A percentile compares a stretch with the other conserved stretches of the same genome.
Conservation (phyloP, 2,329 filamentous ascomycete species). For the Zopfia rhizophila region DNA sequence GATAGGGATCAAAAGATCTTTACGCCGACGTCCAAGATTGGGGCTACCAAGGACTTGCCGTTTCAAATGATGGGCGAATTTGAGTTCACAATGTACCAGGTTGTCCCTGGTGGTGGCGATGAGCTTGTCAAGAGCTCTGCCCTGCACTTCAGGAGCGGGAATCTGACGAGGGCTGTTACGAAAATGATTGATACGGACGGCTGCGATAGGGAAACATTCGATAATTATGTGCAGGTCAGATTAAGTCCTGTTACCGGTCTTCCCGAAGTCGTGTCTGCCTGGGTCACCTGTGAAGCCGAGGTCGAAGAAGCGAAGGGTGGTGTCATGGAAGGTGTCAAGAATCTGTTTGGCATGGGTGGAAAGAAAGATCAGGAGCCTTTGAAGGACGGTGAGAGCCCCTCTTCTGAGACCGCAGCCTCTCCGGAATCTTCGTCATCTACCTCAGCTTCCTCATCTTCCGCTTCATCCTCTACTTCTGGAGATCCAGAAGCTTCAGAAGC, state of each 20-base stretch:
- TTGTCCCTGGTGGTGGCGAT: conserved; percentile 62
- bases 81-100: conserved; percentile 80
- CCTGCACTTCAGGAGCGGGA: conserved; percentile 77
- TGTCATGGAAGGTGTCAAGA: conserved; percentile 94
- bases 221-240: conserved; percentile 80
- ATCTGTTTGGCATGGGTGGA: conserved; percentile 91
- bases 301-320: conserved; percentile 76
- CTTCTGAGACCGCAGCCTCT: conserved; percentile 56
- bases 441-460: conserved; percentile 47
- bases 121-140: conserved; percentile 67
- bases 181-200: conserved; percentile 81
- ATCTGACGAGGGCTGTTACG: conserved; percentile 84
- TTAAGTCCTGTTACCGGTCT: conserved; percentile 79
- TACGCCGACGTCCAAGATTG: conserved; percentile 78
- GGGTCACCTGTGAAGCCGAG: conserved; percentile 86
- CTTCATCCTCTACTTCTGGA: conserved; percentile 49
- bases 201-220: conserved; percentile 80
- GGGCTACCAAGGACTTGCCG: conserved; percentile 82
- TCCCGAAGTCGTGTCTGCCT: conserved; percentile 79
- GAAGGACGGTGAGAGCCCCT: conserved; percentile 60
- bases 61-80: conserved; percentile 88
- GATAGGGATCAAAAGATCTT: conserved; percentile 84
- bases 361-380: conserved; percentile 84
- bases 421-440: conserved; percentile 58
- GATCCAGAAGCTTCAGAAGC: conserved; percentile 60